phyloP scores from a whole-genome alignment of 371 early-diverging fungal species.

The Rhizopus stolonifer region DNA sequence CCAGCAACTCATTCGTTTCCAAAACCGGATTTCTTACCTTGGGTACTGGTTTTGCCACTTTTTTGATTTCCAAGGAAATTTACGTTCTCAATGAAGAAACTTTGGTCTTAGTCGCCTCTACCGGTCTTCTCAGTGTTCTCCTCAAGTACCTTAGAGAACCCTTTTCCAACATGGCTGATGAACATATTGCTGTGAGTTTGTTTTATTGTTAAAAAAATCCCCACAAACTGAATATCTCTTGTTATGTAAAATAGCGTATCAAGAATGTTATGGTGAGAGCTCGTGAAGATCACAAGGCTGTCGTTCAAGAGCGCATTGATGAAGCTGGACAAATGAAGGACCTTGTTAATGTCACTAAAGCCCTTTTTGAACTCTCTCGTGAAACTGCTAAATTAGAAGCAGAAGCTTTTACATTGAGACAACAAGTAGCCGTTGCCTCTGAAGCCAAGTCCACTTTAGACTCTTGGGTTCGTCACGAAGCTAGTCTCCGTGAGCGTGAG shows the following conservation, averaged over 20 bases:
- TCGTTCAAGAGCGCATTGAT: conserved; percentile 85
- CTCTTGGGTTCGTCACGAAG: conserved; percentile 31
- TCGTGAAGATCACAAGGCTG: conserved; percentile 74
- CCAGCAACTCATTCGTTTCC: conserved; percentile 84
- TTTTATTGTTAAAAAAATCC: not conserved
- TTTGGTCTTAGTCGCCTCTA: conserved; percentile 73
- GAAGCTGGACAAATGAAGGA: conserved; percentile 91
- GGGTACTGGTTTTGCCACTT: conserved; percentile 82
- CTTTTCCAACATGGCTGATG: conserved; percentile 74
- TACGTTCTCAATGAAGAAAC: conserved; percentile 95
- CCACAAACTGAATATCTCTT: not conserved
- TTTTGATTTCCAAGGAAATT: conserved; percentile 93
- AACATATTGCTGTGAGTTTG: conserved; percentile 68
- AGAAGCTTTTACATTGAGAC: conserved; percentile 91
- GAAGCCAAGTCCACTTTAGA: conserved; percentile 92
- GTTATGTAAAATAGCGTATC: conserved; percentile 71
- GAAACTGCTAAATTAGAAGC: conserved; percentile 83
- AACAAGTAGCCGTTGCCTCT: conserved; percentile 75
- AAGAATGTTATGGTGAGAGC: conserved; percentile 64
- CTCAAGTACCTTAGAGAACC: conserved; percentile 56
- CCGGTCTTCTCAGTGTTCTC: conserved; percentile 75
- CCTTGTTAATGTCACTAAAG: conserved; percentile 90
- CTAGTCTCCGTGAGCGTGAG: too few species aligned
- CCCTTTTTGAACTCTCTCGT: conserved; percentile 57
- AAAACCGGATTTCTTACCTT: conserved; percentile 90